Percentiles rank a stretch among this genome's conserved stretches.
Conservation (phyloP, 2,329 filamentous ascomycete species). For the Aspergillus sp. region DNA sequence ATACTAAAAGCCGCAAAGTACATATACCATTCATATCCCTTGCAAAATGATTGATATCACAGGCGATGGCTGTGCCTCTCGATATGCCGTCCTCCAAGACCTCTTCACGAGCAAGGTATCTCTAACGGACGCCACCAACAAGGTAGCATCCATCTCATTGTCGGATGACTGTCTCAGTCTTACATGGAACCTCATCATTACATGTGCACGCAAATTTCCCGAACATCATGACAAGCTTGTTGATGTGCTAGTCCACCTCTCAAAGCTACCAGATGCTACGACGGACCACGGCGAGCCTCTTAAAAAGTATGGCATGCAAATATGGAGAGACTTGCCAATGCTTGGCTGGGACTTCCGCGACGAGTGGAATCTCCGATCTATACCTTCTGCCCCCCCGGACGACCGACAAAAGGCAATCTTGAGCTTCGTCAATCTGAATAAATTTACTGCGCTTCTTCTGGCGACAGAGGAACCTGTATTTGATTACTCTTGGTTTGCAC, state of each 20-base stretch:
- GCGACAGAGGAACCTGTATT: constrained; percentile 7
- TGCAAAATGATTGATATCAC: not conserved
- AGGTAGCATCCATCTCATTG: not conserved
- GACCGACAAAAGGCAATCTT: not conserved
- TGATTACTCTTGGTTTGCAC: constrained; percentile 4
- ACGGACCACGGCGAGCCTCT: not conserved
- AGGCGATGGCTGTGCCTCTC: not conserved
- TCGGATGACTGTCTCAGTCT: not conserved
- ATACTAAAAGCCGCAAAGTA: too few relatives aligned
- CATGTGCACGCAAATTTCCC: not conserved
- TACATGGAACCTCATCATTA: constrained; percentile 1
- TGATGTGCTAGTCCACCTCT: not conserved
- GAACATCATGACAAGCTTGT: constrained; percentile 4
- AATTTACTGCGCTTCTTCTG: constrained; percentile 5
- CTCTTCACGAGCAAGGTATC: not conserved
- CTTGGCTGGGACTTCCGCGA: constrained; percentile 7
- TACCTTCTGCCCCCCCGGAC: not conserved
- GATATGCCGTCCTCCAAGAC: not conserved
- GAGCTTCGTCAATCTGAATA: constrained; percentile 1
- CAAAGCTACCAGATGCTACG: constrained; percentile 1
- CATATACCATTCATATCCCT: not conserved
- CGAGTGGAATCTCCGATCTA: constrained; percentile 4
- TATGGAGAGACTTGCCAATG: constrained; percentile 8
- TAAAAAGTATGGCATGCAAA: constrained; percentile 2
- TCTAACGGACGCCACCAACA: not conserved